These are phyloP conservation scores for Sclerotinia nivalis DNA, from an alignment of 2,329 filamentous ascomycete genomes.

Conservation along the genomic window DNA sequence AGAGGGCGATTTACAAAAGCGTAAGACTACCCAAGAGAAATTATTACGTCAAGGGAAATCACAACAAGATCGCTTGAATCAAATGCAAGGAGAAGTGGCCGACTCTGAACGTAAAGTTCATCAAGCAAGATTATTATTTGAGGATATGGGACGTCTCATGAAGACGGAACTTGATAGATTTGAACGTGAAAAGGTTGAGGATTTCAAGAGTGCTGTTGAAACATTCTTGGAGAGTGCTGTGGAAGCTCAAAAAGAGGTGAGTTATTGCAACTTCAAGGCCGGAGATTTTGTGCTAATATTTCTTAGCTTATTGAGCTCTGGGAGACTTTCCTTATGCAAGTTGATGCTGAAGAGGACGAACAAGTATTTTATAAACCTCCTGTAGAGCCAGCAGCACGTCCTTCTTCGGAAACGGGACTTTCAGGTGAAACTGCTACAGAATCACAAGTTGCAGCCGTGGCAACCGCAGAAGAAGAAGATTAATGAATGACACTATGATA, in stretches of 20 bases:
- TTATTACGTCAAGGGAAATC: conserved; percentile 91
- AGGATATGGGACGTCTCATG: conserved; percentile 97
- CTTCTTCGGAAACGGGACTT: conserved; percentile 49
- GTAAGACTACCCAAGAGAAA: conserved; percentile 87
- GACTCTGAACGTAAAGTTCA: conserved; percentile 93
- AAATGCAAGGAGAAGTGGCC: conserved; percentile 88
- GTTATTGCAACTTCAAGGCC: conserved; percentile 36
- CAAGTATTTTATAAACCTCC: conserved; percentile 65
- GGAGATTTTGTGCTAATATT: conserved; percentile 23
- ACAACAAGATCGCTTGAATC: conserved; percentile 91
- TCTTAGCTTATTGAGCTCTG: conserved; percentile 75
- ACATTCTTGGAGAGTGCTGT: conserved; percentile 96
- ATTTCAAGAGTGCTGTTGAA: conserved; percentile 97
- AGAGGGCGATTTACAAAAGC: conserved; percentile 87
- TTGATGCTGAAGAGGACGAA: conserved; percentile 90
- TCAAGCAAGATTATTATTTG: conserved; percentile 84
- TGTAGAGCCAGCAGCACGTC: conserved; percentile 52
- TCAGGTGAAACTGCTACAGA: conserved; percentile 34
- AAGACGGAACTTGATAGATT: conserved; percentile 88
- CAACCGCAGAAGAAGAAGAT: conserved; percentile 37
- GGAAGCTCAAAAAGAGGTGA: conserved; percentile 96
- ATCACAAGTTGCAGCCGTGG: conserved; percentile 27
- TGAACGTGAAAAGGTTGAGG: conserved; percentile 95
- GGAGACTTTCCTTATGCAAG: conserved; percentile 96
- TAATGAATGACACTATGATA: conserved; percentile 22